Evolutionary conservation across 2,329 filamentous ascomycete genomes (phyloP), one percentile per base, ranked within the genome.

Genomic region (Fragosphaeria purpurea): DNA sequence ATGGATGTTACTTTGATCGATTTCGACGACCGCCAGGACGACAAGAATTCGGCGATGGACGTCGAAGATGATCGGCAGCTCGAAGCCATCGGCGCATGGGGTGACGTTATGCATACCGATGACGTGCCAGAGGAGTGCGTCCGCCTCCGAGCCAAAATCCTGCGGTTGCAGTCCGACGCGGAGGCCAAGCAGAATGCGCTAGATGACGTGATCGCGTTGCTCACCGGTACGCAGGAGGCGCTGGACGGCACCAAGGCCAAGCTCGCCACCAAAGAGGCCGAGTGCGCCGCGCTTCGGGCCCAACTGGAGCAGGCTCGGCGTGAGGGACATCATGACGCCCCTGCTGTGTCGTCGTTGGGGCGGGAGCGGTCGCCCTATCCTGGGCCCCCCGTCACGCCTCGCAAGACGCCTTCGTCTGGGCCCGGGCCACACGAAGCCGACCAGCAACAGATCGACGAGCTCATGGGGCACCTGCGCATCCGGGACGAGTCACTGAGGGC

Each of bases 201-300:
- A 31, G 50, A 51, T 31, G 41, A 41, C 45, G 41, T 51, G 41
- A 13, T 51, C 22, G 6, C 7, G 5, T 32, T 41, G 34, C 45
- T 51, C 4, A 44, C 30, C 4, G 34, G 3, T 11, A 30, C 45
- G 8, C 30, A 51, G 6, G 45, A 51, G 9, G 35, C 39, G 37
- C 45, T 51, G 7, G 6, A 37, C 12, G 32, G 39, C 5, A 31
- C 22, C 30, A 10, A 41, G 7, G 7, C 11, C 34, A 34, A 12
- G 13, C 11, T 47, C 12, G 44, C 41, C 3, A 41, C 41, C 34
- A 51, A 45, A 13, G 50, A 44, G 34, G 3, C 22, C 6, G 49
- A 51, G 44, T 51, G 49, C 30, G 45, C 30, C 1, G 44, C 33
- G 10, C 45, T 51, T 32, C 43, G 6, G 12, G 32, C 39, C 32